These are phyloP conservation scores for Lentinula sp. DNA, from an alignment of 768 basidiomycete species.

Conservation along the genomic window DNA sequence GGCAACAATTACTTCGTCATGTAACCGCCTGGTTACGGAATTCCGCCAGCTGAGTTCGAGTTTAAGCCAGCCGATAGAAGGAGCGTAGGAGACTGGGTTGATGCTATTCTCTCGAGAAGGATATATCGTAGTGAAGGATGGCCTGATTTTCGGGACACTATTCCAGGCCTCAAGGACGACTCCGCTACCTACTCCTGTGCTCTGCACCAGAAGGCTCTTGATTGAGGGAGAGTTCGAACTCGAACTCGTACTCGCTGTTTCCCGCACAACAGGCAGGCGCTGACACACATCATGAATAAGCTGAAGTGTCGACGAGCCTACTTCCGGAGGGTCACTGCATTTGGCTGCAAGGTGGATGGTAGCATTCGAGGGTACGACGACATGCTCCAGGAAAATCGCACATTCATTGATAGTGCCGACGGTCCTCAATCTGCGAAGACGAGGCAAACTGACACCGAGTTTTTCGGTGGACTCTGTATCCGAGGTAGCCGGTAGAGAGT, in stretches of 20 bases:
- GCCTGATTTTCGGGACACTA: not conserved
- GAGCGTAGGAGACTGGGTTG: constrained; percentile 6
- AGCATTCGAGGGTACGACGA: constrained; percentile 14
- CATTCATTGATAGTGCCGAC: constrained; percentile 17
- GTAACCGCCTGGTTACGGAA: constrained; percentile 5
- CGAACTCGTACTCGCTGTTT: not conserved
- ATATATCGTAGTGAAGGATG: not conserved
- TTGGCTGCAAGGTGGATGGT: constrained; percentile 13
- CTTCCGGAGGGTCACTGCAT: not conserved
- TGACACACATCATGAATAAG: constrained; percentile 4
- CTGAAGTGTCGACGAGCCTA: not conserved
- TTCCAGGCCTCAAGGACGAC: constrained; percentile 8
- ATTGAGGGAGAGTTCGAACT: not conserved
- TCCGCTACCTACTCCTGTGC: not conserved
- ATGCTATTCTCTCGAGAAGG: not conserved
- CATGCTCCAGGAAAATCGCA: constrained; percentile 17
- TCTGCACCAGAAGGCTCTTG: constrained; percentile 3
- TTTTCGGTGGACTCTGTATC: constrained; percentile 2
- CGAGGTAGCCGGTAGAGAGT: constrained; percentile 24
- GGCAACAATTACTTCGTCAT: constrained; percentile 11
- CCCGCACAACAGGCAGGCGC: not conserved
- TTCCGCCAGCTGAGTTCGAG: constrained; percentile 19
- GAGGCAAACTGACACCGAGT: constrained; percentile 13
- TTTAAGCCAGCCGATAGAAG: constrained; percentile 10
- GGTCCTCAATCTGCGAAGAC: constrained; percentile 16